Percentiles rank a stretch among this genome's conserved stretches.
phyloP scores from a whole-genome alignment of 805 yeast genomes.

The Candida mattraensis region DNA sequence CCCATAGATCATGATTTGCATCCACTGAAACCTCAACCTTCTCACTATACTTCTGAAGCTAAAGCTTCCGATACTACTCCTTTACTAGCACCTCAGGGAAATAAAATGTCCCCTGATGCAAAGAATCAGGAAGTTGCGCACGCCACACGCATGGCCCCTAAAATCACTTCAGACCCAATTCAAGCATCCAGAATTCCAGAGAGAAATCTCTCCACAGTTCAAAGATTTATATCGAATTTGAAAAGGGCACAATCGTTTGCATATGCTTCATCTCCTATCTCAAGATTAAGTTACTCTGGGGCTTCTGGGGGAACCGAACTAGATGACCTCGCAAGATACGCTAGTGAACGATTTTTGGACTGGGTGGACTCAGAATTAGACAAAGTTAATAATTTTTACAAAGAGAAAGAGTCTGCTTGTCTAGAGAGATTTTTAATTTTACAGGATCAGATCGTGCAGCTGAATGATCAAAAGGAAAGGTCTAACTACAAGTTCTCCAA shows the following conservation, averaged over 20 bases:
- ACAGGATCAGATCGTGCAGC: slow-evolving; percentile 67
- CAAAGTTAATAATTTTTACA: slow-evolving; percentile 63
- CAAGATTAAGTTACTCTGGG: slow-evolving; percentile 1
- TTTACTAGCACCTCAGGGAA: not conserved
- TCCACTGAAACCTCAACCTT: too few species aligned
- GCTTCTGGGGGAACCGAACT: slow-evolving; percentile 24
- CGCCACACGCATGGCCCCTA: too few species aligned
- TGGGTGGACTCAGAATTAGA: slow-evolving; percentile 67
- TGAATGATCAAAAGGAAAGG: slow-evolving; percentile 50
- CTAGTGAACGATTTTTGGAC: slow-evolving; percentile 47
- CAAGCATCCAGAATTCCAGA: too few species aligned
- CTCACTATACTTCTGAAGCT: too few species aligned
- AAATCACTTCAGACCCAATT: too few species aligned
- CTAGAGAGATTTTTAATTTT: slow-evolving; percentile 58
- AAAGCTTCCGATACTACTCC: slow-evolving; percentile 12
- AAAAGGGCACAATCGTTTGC: slow-evolving; percentile 18
- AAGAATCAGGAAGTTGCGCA: not conserved
- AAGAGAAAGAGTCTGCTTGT: slow-evolving; percentile 58
- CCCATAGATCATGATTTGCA: too few species aligned
- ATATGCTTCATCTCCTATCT: slow-evolving; percentile 6
- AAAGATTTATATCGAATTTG: slow-evolving; percentile 16
- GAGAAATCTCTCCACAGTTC: too few species aligned
- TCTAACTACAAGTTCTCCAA: slow-evolving; percentile 21
- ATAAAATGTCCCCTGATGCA: not conserved
- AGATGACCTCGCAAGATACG: slow-evolving; percentile 36